phyloP scores from a whole-genome alignment of 768 basidiomycete genomes.

The Naganishia onofrii region DNA sequence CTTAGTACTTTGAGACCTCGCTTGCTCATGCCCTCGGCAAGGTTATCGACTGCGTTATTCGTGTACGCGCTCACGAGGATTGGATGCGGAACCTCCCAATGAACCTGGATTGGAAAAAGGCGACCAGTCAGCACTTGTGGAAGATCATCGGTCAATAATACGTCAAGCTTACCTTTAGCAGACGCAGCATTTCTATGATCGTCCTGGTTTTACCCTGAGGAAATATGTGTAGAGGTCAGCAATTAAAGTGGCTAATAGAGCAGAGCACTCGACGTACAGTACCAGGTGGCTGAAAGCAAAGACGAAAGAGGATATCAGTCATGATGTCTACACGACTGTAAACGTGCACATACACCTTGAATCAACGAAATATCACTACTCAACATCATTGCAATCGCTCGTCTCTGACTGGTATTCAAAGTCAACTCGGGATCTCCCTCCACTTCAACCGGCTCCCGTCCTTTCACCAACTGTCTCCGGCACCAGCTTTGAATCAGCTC shows the following conservation, averaged over 20 bases:
- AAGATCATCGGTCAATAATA: background rate
- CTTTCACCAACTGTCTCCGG: slow-evolving; percentile 60
- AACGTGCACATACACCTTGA: slow-evolving; percentile 67
- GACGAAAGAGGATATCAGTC: background rate
- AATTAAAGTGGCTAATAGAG: background rate
- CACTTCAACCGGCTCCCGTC: slow-evolving; percentile 60
- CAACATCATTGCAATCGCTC: slow-evolving; percentile 83
- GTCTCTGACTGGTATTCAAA: slow-evolving; percentile 72
- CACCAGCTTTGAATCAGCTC: slow-evolving; percentile 80
- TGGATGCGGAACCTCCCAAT: slow-evolving; percentile 79
- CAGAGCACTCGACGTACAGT: slow-evolving; percentile 29
- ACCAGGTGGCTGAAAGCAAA: slow-evolving; percentile 38
- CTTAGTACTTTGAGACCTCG: slow-evolving; percentile 66
- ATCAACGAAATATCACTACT: slow-evolving; percentile 73
- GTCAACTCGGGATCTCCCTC: slow-evolving; percentile 75
- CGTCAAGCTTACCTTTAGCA: slow-evolving; percentile 63
- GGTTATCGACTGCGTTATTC: slow-evolving; percentile 87
- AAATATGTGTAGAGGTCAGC: slow-evolving; percentile 15
- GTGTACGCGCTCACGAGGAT: slow-evolving; percentile 91
- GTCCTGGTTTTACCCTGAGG: slow-evolving; percentile 84
- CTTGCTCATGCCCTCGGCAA: slow-evolving; percentile 64
- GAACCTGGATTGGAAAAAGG: slow-evolving; percentile 55
- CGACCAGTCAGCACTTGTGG: background rate
- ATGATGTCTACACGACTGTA: slow-evolving; percentile 26
- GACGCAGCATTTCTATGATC: slow-evolving; percentile 75